Percentiles rank a stretch among this genome's conserved stretches.
Conservation (phyloP, 495 filamentous ascomycete species). For the Paragyromitra xinjiangensis region DNA sequence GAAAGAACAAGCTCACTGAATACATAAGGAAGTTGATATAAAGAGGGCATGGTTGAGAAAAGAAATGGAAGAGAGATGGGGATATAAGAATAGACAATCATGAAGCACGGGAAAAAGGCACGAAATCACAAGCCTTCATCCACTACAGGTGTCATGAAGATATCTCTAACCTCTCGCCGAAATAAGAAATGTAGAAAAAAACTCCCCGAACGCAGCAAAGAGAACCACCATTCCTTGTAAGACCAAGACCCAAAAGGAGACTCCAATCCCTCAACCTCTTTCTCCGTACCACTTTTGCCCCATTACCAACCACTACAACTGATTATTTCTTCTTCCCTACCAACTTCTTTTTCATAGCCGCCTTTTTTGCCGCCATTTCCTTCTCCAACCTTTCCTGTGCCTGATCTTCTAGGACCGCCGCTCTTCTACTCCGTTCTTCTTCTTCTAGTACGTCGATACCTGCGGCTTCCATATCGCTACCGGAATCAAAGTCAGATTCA, state of each 20-base stretch:
- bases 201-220: slow-evolving; percentile 32
- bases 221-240: slow-evolving; percentile 41
- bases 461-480: slow-evolving; percentile 72
- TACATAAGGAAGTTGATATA: slow-evolving; percentile 25
- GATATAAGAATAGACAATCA: slow-evolving; percentile 6
- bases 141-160: neutral
- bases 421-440: slow-evolving; percentile 63
- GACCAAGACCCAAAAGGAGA: slow-evolving; percentile 43
- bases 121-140: slow-evolving; percentile 5
- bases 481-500: slow-evolving; percentile 63
- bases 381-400: slow-evolving; percentile 56
- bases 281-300: slow-evolving; percentile 9
- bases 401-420: slow-evolving; percentile 65
- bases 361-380: slow-evolving; percentile 53
- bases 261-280: slow-evolving; percentile 23
- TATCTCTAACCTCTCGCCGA: neutral
- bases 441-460: slow-evolving; percentile 68
- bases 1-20: slow-evolving; percentile 2
- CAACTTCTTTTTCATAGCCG: slow-evolving; percentile 52
- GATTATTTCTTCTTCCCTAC: slow-evolving; percentile 47
- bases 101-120: neutral
- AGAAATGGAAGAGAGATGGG: neutral
- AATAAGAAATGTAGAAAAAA: slow-evolving; percentile 27
- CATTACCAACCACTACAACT: slow-evolving; percentile 6
- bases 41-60: slow-evolving; percentile 14